These are phyloP conservation scores for Gymnopilus junonius DNA, from an alignment of 768 basidiomycete genomes.

Conservation along the genomic window DNA sequence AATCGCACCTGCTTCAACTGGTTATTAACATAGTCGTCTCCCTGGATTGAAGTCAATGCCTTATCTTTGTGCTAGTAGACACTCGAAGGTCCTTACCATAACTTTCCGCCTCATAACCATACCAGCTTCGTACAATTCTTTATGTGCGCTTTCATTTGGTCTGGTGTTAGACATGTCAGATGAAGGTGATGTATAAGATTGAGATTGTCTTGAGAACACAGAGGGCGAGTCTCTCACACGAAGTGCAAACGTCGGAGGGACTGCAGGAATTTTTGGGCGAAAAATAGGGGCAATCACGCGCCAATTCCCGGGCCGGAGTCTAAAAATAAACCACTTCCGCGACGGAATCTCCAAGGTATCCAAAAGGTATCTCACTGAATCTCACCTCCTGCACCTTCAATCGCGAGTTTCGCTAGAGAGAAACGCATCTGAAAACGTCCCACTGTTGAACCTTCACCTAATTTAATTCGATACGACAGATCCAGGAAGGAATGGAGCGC, in stretches of 20 bases:
- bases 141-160: conserved; percentile 39
- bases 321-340: not conserved
- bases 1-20: conserved; percentile 39
- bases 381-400: not conserved
- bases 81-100: conserved; percentile 32
- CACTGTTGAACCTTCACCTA: not conserved
- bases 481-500: not conserved
- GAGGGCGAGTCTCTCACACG: not conserved
- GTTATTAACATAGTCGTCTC: conserved; percentile 46
- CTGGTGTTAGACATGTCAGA: not conserved
- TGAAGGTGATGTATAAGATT: not conserved
- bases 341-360: too few species aligned
- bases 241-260: not conserved
- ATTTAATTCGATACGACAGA: not conserved
- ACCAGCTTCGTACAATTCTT: conserved; percentile 47
- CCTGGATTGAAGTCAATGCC: conserved; percentile 28
- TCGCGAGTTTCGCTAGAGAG: too few species aligned
- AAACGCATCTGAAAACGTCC: too few species aligned
- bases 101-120: conserved; percentile 44
- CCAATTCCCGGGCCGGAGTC: not conserved
- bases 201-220: not conserved
- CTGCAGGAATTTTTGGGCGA: not conserved
- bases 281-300: not conserved
- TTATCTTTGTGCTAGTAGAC: not conserved
- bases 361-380: not conserved